Conservation (phyloP, 2,329 filamentous ascomycete genomes). For the Penicillium sp. region DNA sequence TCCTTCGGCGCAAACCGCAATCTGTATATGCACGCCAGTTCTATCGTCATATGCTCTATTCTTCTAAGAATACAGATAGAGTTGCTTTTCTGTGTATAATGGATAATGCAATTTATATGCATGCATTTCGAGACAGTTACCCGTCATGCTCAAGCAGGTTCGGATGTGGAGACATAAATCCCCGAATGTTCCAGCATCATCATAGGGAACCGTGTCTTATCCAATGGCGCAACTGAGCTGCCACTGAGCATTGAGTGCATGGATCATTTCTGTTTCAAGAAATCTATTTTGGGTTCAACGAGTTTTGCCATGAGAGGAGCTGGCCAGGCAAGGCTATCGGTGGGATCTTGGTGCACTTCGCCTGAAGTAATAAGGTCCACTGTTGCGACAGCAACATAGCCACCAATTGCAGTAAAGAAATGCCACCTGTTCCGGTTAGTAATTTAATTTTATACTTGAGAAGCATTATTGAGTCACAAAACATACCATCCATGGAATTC, state of each 20-base stretch:
- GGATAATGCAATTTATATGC: neutral
- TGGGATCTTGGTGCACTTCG: conserved; percentile 33
- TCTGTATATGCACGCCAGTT: neutral
- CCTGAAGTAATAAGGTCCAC: conserved; percentile 41
- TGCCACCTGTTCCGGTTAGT: conserved; percentile 40
- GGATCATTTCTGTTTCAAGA: conserved; percentile 3
- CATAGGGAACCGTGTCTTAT: neutral
- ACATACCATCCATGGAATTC: conserved; percentile 48
- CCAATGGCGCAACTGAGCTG: neutral
- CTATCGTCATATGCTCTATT: neutral
- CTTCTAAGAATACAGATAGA: neutral
- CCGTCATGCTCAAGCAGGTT: neutral
- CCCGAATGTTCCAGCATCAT: neutral
- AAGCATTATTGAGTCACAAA: neutral
- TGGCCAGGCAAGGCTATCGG: conserved; percentile 43
- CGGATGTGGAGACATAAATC: neutral
- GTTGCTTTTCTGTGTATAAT: neutral
- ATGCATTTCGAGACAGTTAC: neutral
- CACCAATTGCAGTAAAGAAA: conserved; percentile 44
- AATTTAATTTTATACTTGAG: neutral
- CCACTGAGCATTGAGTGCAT: neutral
- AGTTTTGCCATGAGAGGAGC: conserved; percentile 14
- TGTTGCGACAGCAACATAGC: conserved; percentile 41
- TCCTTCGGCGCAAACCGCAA: neutral
- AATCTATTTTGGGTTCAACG: conserved; percentile 2